phyloP scores from a whole-genome alignment of 129 eudicot genomes.

The Ambrosia trifida region DNA sequence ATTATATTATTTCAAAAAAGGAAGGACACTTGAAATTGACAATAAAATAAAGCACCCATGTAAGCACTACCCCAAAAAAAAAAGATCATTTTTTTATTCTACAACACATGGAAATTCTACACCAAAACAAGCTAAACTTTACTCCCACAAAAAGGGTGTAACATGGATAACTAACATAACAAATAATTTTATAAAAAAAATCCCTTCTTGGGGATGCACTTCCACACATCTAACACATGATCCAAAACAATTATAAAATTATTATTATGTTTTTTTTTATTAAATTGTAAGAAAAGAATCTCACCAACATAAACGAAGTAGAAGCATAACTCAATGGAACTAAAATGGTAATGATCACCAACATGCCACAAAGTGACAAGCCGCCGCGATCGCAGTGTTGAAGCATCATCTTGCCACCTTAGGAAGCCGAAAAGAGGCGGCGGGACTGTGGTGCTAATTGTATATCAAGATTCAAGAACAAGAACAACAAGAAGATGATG shows the following conservation, averaged over 20 bases:
- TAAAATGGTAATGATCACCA: slow-evolving; percentile 40
- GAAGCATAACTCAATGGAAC: slow-evolving; percentile 52
- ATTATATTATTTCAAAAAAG: slow-evolving; percentile 17
- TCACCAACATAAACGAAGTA: slow-evolving; percentile 58
- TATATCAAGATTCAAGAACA: slow-evolving; percentile 1
- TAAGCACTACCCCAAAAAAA: neutral
- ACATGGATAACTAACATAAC: neutral
- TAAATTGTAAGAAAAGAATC: slow-evolving; percentile 7
- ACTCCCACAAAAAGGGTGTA: slow-evolving; percentile 24
- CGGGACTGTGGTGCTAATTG: neutral
- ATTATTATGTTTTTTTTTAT: neutral
- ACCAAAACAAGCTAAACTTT: slow-evolving; percentile 30
- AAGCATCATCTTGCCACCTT: slow-evolving; percentile 38
- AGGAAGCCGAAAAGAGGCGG: neutral
- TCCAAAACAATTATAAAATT: neutral
- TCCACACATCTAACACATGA: neutral
- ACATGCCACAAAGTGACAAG: slow-evolving; percentile 43
- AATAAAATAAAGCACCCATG: slow-evolving; percentile 3
- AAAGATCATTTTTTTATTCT: slow-evolving; percentile 18
- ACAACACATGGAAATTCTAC: slow-evolving; percentile 13
- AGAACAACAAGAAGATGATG: no score
- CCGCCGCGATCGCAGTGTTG: slow-evolving; percentile 32
- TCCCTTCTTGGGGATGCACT: slow-evolving; percentile 7
- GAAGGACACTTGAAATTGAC: neutral
- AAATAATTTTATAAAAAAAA: neutral